Percentiles rank a stretch among this genome's conserved stretches.
phyloP scores from a whole-genome alignment of 345 rosid genomes.

The Ceriops tagal region DNA sequence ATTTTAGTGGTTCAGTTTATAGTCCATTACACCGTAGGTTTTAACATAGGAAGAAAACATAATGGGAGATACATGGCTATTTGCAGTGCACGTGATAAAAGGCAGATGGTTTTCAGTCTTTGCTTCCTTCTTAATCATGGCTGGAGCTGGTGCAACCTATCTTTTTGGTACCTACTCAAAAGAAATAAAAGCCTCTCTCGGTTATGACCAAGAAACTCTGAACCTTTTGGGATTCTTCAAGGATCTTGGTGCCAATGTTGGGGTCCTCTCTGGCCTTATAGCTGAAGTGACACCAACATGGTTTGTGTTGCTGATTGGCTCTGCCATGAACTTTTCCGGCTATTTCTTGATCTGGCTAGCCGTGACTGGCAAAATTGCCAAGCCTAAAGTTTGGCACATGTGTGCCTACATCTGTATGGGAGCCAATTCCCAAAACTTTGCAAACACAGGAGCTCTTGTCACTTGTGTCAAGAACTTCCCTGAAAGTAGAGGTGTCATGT shows the following conservation, averaged over 20 bases:
- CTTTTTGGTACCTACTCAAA: slow-evolving; percentile 79
- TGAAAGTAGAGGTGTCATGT: slow-evolving; percentile 71
- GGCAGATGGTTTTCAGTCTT: slow-evolving; percentile 93
- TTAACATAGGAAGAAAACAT: not conserved
- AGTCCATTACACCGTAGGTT: not conserved
- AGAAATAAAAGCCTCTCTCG: slow-evolving; percentile 63
- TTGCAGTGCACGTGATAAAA: slow-evolving; percentile 41
- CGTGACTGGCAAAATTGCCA: slow-evolving; percentile 58
- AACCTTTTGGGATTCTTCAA: slow-evolving; percentile 79
- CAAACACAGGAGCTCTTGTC: slow-evolving; percentile 82
- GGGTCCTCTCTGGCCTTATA: slow-evolving; percentile 68
- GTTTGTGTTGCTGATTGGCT: slow-evolving; percentile 71
- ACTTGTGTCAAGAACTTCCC: slow-evolving; percentile 89
- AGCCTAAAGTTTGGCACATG: slow-evolving; percentile 81
- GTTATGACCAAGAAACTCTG: slow-evolving; percentile 77
- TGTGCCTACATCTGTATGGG: slow-evolving; percentile 71
- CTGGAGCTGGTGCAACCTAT: slow-evolving; percentile 87
- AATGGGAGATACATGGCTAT: slow-evolving; percentile 31
- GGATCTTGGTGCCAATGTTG: slow-evolving; percentile 86
- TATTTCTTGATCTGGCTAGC: slow-evolving; percentile 86
- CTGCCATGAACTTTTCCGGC: slow-evolving; percentile 77
- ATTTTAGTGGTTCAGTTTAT: not conserved
- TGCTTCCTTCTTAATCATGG: slow-evolving; percentile 84
- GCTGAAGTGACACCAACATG: slow-evolving; percentile 91
- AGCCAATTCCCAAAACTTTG: slow-evolving; percentile 83